Percentiles rank a stretch among this genome's conserved stretches.
Evolutionary conservation across 2,329 filamentous ascomycete genomes (phyloP).

Genomic region (Drechslerella stenobrocha): DNA sequence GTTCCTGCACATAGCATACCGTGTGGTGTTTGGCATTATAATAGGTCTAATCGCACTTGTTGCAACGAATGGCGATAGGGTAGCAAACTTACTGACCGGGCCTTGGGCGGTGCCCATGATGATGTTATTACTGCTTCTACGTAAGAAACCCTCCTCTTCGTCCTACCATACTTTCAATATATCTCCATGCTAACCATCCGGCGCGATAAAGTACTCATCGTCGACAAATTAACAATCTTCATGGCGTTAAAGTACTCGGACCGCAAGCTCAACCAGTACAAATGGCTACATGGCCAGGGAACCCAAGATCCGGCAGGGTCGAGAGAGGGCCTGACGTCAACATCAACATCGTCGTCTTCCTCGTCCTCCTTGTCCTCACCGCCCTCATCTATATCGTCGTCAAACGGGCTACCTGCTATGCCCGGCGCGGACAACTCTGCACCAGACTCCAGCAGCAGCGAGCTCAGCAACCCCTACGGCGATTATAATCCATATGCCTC

Average conservation of each 20-base stretch:
- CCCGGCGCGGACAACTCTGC: slow-evolving; percentile 35
- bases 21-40: slow-evolving; percentile 53
- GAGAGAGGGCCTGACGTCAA: slow-evolving; percentile 17
- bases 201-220: slow-evolving; percentile 16
- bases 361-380: slow-evolving; percentile 12
- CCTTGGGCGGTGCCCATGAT: slow-evolving; percentile 54
- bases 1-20: slow-evolving; percentile 54
- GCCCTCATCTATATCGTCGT: not conserved
- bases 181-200: not conserved
- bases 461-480: not conserved
- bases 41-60: slow-evolving; percentile 53
- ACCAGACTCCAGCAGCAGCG: not conserved
- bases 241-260: slow-evolving; percentile 31
- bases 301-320: slow-evolving; percentile 12
- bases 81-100: slow-evolving; percentile 54
- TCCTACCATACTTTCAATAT: too few relatives aligned
- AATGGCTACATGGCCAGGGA: slow-evolving; percentile 23
- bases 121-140: slow-evolving; percentile 55
- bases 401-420: slow-evolving; percentile 30
- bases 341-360: slow-evolving; percentile 12
- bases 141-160: slow-evolving; percentile 49
- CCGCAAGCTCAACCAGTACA: slow-evolving; percentile 27
- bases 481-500: not conserved
- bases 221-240: slow-evolving; percentile 42
- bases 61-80: slow-evolving; percentile 51